A percentile compares a stretch with the other conserved stretches of the same genome.
Conservation (phyloP, 306 rosid genomes). For the Glycine soja region DNA sequence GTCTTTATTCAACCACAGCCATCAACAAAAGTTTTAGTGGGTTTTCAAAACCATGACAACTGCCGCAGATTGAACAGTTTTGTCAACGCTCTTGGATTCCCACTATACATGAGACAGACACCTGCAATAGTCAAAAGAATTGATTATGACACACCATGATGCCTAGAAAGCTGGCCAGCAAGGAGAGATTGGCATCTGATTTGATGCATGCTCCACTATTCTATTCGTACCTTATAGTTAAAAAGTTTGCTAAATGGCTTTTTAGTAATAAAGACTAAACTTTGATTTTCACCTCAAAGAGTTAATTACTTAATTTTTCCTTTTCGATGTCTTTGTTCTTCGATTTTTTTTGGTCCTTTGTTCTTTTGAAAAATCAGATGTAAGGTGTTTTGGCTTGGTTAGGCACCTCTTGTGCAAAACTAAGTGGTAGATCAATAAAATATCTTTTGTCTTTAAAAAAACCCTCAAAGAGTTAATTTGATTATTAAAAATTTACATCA, state of each 20-base stretch:
- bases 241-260: neutral
- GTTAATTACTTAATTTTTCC: no score
- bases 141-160: neutral
- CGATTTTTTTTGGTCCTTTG: no score
- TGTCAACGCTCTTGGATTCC: constrained; percentile 42
- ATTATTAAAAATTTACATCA: no score
- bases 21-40: constrained; percentile 33
- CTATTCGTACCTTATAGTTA: neutral
- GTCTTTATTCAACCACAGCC: constrained; percentile 16
- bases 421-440: no score
- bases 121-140: constrained; percentile 35
- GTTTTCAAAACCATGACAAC: constrained; percentile 6
- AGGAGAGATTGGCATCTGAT: neutral
- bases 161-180: neutral
- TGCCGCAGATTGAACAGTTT: constrained; percentile 17
- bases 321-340: no score
- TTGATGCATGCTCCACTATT: neutral
- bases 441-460: no score
- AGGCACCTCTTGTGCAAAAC: no score
- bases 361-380: no score
- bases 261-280: neutral
- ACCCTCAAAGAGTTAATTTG: no score
- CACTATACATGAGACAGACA: constrained; percentile 18
- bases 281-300: neutral
- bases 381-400: no score